Base-by-base conservation (phyloP, 768 basidiomycete species). In the Hortiboletus flavorubellus region DNA sequence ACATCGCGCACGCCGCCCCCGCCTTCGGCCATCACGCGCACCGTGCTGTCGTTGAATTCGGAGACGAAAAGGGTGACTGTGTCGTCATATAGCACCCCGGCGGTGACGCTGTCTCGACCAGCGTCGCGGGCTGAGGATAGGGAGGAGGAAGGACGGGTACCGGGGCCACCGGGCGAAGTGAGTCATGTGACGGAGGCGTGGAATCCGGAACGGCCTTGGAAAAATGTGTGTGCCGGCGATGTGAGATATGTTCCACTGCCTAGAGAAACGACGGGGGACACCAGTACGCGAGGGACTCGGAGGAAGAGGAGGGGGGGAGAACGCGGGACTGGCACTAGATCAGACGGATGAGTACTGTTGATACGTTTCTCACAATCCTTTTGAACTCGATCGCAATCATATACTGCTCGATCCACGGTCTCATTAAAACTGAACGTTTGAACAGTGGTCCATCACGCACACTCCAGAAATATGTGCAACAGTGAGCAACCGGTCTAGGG, bases 11-110 rank as follows among this genome's bases (percentile, higher is more conserved):
- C 63, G 39, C 45, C 67, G 3, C 42, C 59, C 16, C 68, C 59
- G n/a, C 68, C 75, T 1, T 61, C 61, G 11, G 66, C 75, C 15
- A 72, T 78, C 46, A 75, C 78, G 1, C 83, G 82, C 56, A 85
- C 80, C 64, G 82, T 87, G 10, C 59, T 88, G 23, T 86, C 87
- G 9, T 61, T 89, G 35, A 79, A 79, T 52, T 71, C 75, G 10
- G 77, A 77, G 54, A 80, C 76, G 29, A 80, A 79, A 45, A 78
- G 73, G 53, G 77, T 83, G 21, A 77, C 70, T 2, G 73, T 88
- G 6, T 77, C 83, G 2, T 81, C 85, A 1, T 85, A 80, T 60
- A 75, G 59, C 29, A 65, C 67, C 2, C 72, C 76, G 7, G 64
- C 62, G 4, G 70, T 73, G 7, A 56, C 67, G 3, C 44, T 59